These are phyloP conservation scores for Mucor mucedo DNA, from an alignment of 371 early-diverging fungal genomes.

Conservation along the genomic window DNA sequence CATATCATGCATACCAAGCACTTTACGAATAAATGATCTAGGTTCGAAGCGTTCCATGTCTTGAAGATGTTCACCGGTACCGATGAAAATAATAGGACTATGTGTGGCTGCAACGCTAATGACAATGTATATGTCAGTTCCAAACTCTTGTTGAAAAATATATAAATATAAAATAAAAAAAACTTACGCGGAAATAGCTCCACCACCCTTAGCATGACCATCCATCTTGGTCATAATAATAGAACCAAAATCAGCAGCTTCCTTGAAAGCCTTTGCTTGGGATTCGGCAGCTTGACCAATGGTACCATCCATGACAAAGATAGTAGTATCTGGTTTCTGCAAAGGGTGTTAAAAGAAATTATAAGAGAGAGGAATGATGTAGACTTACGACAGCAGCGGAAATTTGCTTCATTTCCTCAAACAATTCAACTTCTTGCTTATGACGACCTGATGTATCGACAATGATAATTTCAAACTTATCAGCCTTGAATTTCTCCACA, in stretches of 20 bases:
- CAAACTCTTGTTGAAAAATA: no score
- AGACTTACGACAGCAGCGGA: conserved; percentile 74
- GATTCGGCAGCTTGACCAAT: conserved; percentile 99
- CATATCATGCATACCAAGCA: conserved; percentile 98
- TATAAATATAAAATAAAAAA: not conserved
- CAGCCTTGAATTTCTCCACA: conserved; percentile 94
- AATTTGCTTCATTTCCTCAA: conserved; percentile 99
- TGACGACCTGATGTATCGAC: conserved; percentile 99
- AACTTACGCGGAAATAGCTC: conserved; percentile 96
- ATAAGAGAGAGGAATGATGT: not conserved
- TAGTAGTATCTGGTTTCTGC: conserved; percentile 88
- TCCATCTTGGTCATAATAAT: conserved; percentile 99
- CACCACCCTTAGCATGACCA: conserved; percentile 99
- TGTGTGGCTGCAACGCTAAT: conserved; percentile 94
- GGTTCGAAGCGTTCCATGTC: conserved; percentile 97
- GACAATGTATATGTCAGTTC: not conserved
- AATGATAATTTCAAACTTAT: conserved; percentile 98
- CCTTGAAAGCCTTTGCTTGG: conserved; percentile 97
- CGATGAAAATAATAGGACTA: conserved; percentile 98
- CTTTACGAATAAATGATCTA: conserved; percentile 93
- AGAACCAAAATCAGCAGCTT: conserved; percentile 96
- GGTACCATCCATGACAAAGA: conserved; percentile 99
- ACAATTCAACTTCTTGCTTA: conserved; percentile 97
- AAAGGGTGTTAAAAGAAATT: not conserved
- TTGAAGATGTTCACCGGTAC: conserved; percentile 98